phyloP scores from a whole-genome alignment of 345 rosid species.

The Lepidium africanum region DNA sequence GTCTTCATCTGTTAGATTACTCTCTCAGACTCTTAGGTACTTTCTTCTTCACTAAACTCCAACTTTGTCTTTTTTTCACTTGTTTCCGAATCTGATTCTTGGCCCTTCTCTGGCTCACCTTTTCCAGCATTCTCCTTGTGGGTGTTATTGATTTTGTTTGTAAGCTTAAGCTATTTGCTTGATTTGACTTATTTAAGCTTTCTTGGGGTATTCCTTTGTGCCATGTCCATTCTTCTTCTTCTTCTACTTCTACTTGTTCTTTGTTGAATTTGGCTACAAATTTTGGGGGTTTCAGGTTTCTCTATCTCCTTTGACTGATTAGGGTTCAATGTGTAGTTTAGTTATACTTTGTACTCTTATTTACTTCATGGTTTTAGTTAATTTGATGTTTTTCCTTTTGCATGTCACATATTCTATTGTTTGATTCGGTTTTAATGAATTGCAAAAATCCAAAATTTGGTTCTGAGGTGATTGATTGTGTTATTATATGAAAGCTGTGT shows the following conservation, averaged over 20 bases:
- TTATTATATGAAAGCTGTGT: not conserved
- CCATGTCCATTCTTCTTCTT: not conserved
- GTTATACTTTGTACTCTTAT: not conserved
- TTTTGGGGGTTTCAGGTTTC: slow-evolving; percentile 9
- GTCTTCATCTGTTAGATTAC: slow-evolving; percentile 7
- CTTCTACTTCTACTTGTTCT: slow-evolving; percentile 3
- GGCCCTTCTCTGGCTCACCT: not conserved
- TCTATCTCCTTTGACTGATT: not conserved
- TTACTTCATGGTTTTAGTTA: not conserved
- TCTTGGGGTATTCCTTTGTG: not conserved
- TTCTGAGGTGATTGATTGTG: not conserved
- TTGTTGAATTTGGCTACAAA: not conserved
- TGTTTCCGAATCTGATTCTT: slow-evolving; percentile 18
- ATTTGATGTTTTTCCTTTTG: slow-evolving; percentile 1
- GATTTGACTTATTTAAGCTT: not conserved
- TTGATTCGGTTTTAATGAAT: not conserved
- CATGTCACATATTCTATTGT: slow-evolving; percentile 17
- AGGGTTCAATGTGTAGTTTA: not conserved
- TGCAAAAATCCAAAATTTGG: not conserved
- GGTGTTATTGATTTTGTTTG: not conserved
- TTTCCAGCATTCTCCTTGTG: not conserved
- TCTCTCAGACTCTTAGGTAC: not conserved
- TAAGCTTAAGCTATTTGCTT: not conserved
- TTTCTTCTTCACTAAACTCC: not conserved
- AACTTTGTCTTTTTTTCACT: not conserved